Evolutionary conservation across 2,329 filamentous ascomycete genomes (phyloP), one percentile per base, ranked within the genome.

Genomic region (Huntiella moniliformis): DNA sequence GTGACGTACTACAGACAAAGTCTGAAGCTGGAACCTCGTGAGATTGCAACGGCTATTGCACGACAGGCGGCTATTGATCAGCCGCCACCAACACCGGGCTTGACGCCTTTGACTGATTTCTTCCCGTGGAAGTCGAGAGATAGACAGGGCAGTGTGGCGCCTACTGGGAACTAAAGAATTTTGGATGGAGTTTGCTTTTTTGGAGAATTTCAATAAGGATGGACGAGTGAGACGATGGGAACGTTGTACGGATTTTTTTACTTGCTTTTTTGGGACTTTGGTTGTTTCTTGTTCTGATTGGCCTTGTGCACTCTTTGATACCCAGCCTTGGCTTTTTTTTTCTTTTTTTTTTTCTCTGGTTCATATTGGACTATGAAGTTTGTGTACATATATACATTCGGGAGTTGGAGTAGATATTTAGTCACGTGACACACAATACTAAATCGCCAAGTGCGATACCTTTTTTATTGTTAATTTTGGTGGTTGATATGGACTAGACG

Each of bases 1-100:
- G 67, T 74, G 50, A 67, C 61, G 35, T 73, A 76, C 58, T 92
- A 93, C 60, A 77, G 86, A 52, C 85, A 88, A 57, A 92, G 84
- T 50, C 67, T 93, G 38, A 64, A 87, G 22, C 70, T 94, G 17
- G 87, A 95, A 59, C 87, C 87, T 7, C 70, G 79, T 40, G 78
- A 82, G 56, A 57, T 51, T 34, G 61, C 56, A 16, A 51, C 54
- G 4, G 53, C 58, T 46, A 53, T 48, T 48, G 64, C 56, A 54
- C 60, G 48, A 18, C 59, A 54, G 52, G 64, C 51, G 44, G 28
- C 43, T 17, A 7, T 35, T n/a, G 45, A 46, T 37, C 37, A 38
- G 31, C 45, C 57, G 10, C 53, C 55, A 31, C 39, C 39, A n/a
- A 54, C 53, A 10, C 55, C 52, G 41, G 56, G 52, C 15, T 54